A percentile compares a stretch with the other conserved stretches of the same genome.
These are phyloP conservation scores for Pichia phayaonensis DNA, from an alignment of 805 yeast species.

Conservation along the genomic window DNA sequence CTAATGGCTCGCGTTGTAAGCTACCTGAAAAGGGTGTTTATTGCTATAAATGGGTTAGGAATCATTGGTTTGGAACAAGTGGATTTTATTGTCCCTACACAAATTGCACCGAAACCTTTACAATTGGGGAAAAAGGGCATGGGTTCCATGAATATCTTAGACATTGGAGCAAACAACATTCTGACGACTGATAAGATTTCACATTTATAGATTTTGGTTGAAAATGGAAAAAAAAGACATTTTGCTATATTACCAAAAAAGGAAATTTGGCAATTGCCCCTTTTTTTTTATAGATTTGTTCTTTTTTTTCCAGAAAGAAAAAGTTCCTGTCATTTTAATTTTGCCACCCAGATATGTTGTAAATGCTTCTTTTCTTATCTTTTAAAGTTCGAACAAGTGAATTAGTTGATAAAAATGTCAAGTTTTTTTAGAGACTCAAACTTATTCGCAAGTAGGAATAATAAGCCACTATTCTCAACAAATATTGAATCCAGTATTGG, in stretches of 20 bases:
- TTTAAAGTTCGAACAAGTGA: neutral
- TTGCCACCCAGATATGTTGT: neutral
- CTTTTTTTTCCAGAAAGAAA: neutral
- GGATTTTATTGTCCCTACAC: constrained; percentile 8
- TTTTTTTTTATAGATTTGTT: neutral
- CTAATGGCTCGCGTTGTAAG: constrained; percentile 5
- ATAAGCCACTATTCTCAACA: constrained; percentile 1
- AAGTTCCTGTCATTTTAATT: neutral
- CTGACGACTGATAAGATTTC: neutral
- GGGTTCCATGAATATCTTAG: constrained; percentile 12
- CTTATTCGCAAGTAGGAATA: neutral
- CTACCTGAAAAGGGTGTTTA: constrained; percentile 1
- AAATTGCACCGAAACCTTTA: constrained; percentile 2
- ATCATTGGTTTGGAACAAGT: constrained; percentile 9
- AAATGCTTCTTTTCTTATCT: no score
- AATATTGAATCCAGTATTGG: neutral
- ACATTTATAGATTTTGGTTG: no score
- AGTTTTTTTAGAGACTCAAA: constrained; percentile 14
- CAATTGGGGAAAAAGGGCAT: constrained; percentile 11
- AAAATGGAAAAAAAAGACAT: no score
- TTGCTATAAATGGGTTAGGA: constrained; percentile 10
- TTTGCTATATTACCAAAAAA: neutral
- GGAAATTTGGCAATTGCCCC: neutral
- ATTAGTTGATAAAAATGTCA: constrained; percentile 8
- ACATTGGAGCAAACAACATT: constrained; percentile 8